phyloP scores from a whole-genome alignment of 371 early-diverging fungal genomes.

The Mortierella sp. region DNA sequence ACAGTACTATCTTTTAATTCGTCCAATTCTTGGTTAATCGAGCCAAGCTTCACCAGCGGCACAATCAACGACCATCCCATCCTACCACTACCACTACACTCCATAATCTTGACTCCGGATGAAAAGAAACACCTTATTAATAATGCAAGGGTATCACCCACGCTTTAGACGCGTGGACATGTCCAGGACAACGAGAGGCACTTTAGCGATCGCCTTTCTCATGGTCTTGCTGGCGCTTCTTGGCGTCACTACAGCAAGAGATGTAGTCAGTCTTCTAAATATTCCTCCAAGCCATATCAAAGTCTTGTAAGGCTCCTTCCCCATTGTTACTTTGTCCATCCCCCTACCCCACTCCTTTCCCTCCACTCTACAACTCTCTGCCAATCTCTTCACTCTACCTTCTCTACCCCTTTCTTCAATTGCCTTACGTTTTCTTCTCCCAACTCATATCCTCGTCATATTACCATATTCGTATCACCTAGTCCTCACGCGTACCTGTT shows the following conservation, averaged over 20 bases:
- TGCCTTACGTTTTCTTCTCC: neutral
- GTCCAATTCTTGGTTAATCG: too few relatives aligned
- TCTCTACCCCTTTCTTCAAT: neutral
- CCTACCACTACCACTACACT: too few relatives aligned
- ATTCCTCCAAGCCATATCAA: conserved; percentile 14
- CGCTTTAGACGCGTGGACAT: too few relatives aligned
- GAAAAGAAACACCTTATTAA: too few relatives aligned
- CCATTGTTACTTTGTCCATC: neutral
- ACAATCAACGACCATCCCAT: too few relatives aligned
- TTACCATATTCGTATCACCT: neutral
- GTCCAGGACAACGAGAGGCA: too few relatives aligned
- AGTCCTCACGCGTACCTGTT: conserved; percentile 38
- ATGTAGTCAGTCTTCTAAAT: conserved; percentile 10
- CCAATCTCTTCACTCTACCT: neutral
- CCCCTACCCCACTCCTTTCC: neutral
- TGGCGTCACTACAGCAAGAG: neutral
- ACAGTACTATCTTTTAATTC: too few relatives aligned
- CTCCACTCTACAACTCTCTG: neutral
- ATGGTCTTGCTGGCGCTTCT: neutral
- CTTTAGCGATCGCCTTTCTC: neutral
- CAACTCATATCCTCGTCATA: neutral
- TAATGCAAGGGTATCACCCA: too few relatives aligned
- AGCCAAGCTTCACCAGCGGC: too few relatives aligned
- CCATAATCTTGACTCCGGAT: too few relatives aligned
- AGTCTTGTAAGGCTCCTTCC: conserved; percentile 33